Conservation (phyloP, 2,329 filamentous ascomycete species). For the Venturia effusa region DNA sequence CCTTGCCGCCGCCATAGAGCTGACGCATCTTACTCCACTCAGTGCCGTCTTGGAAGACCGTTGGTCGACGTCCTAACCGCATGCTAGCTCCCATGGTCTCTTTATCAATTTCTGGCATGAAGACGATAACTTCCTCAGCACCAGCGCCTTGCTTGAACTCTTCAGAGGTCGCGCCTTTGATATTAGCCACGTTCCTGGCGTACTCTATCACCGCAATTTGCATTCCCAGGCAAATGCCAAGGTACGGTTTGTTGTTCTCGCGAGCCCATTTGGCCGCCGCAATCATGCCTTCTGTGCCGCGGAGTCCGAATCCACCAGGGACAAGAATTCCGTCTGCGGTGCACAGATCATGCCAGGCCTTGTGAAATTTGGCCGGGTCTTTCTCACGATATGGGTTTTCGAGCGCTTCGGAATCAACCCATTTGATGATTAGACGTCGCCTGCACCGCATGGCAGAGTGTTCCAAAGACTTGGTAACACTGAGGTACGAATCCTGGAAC, state of each 20-base stretch:
- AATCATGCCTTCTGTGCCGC: conserved; percentile 88
- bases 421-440: conserved; percentile 68
- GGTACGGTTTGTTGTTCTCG: conserved; percentile 66
- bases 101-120: conserved; percentile 82
- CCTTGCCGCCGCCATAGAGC: conserved; percentile 50
- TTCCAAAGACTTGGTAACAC: conserved; percentile 76
- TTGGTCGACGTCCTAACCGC: conserved; percentile 67
- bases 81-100: conserved; percentile 76
- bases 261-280: conserved; percentile 77
- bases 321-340: conserved; percentile 58
- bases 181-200: conserved; percentile 62
- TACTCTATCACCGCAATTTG: conserved; percentile 88
- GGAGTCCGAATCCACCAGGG: conserved; percentile 68
- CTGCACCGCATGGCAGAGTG: conserved; percentile 82
- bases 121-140: conserved; percentile 61
- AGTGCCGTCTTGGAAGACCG: conserved; percentile 61
- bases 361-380: conserved; percentile 66
- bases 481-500: conserved; percentile 77
- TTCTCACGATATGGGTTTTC: conserved; percentile 52
- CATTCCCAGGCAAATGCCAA: conserved; percentile 88
- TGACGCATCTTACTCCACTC: conserved; percentile 71
- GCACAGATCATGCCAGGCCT: conserved; percentile 73
- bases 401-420: conserved; percentile 76
- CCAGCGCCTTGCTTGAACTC: conserved; percentile 47
- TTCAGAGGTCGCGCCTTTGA: conserved; percentile 44